Percentiles rank a stretch among this genome's conserved stretches.
Evolutionary conservation across 1,284 basidiomycete genomes (phyloP).

Genomic region (Thelephora terrestris): DNA sequence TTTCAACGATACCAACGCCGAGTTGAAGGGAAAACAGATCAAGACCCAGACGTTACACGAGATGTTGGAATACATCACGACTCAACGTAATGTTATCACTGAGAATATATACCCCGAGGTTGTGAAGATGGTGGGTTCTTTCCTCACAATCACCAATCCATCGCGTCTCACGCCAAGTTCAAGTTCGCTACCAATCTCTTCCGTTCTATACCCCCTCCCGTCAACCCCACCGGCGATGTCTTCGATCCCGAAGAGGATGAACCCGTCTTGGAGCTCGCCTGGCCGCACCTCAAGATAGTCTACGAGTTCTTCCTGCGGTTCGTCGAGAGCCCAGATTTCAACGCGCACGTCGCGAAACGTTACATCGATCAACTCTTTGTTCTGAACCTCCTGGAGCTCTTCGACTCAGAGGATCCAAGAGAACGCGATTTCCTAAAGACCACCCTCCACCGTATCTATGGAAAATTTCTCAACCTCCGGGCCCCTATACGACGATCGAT

Average conservation of each 20-base stretch:
- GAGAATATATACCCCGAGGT: constrained; percentile 99
- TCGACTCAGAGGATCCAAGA: constrained; percentile 97
- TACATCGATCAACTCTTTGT: constrained; percentile 98
- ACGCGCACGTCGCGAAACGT: constrained; percentile 95
- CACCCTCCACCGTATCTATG: constrained; percentile 97
- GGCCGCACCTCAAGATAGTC: constrained; percentile 99
- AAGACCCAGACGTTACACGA: constrained; percentile 97
- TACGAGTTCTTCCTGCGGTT: constrained; percentile 99
- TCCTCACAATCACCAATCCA: not conserved
- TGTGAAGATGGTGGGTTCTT: constrained; percentile 79
- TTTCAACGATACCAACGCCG: constrained; percentile 95
- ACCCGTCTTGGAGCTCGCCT: constrained; percentile 96
- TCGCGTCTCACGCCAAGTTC: not conserved
- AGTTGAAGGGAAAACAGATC: constrained; percentile 96
- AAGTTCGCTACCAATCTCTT: constrained; percentile 97
- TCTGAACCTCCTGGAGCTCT: constrained; percentile 92
- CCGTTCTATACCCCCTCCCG: constrained; percentile 98
- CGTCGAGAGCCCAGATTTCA: constrained; percentile 97
- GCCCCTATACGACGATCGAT: constrained; percentile 98
- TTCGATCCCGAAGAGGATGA: constrained; percentile 99
- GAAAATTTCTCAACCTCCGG: constrained; percentile 97
- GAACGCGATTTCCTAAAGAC: constrained; percentile 99
- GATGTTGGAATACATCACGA: constrained; percentile 99
- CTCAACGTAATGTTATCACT: constrained; percentile 92
- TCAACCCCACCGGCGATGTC: constrained; percentile 95